Conservation (phyloP, 352 stramenopile species). For the Halophytophthora batemanensis region DNA sequence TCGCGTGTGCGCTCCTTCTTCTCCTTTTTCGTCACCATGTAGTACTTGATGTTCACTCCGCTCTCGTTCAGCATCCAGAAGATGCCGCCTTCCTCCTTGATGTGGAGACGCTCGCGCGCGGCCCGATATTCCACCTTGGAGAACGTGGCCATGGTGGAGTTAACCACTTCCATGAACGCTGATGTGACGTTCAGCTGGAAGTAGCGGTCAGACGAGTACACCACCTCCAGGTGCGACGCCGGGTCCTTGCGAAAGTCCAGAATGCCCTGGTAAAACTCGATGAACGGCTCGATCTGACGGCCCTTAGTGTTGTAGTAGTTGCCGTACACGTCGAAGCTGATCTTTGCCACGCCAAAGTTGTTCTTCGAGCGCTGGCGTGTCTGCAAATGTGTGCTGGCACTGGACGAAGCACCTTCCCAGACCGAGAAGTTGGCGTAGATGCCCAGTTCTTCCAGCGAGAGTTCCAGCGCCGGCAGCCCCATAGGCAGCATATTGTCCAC, state of each 20-base stretch:
- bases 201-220: conserved; percentile 80
- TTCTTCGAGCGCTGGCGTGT: conserved; percentile 48
- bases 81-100: conserved; percentile 76
- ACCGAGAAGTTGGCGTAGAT: conserved; percentile 71
- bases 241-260: conserved; percentile 80
- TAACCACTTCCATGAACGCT: conserved; percentile 80
- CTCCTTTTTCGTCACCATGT: conserved; percentile 71
- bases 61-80: conserved; percentile 87
- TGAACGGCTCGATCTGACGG: conserved; percentile 76
- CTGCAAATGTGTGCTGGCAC: conserved; percentile 30
- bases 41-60: conserved; percentile 79
- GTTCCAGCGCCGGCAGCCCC: conserved; percentile 72
- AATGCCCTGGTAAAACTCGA: conserved; percentile 83
- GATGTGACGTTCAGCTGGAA: conserved; percentile 85
- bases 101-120: conserved; percentile 59
- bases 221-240: conserved; percentile 51
- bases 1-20: conserved; percentile 39
- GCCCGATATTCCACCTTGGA: conserved; percentile 49
- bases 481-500: conserved; percentile 81
- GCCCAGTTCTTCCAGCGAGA: conserved; percentile 71
- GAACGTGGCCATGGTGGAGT: conserved; percentile 62
- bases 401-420: conserved; percentile 51
- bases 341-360: conserved; percentile 68
- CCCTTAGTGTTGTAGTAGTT: conserved; percentile 87
- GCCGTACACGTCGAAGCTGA: conserved; percentile 82